Evolutionary conservation across 208 protist genomes (phyloP).

Genomic region (Herpetomonas muscarum): DNA sequence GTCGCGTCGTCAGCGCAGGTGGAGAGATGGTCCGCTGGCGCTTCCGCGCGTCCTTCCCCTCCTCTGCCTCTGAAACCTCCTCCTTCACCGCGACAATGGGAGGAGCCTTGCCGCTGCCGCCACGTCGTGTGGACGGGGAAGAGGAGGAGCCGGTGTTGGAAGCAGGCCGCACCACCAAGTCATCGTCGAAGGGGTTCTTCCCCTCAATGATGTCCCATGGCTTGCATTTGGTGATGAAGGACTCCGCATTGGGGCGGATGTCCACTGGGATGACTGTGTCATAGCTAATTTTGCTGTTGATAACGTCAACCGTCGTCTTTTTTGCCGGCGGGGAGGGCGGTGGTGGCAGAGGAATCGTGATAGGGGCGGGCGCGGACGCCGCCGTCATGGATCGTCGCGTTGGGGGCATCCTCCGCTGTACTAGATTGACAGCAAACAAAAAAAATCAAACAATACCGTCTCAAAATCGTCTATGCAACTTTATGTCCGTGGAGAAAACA

Average conservation of each 20-base stretch:
- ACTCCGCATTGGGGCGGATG: conserved; percentile 26
- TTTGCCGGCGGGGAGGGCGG: conserved; percentile 11
- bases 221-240: conserved; percentile 43
- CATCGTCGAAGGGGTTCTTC: conserved; percentile 37
- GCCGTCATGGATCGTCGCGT: no score
- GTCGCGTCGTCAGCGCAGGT: not conserved
- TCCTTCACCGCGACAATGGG: not conserved
- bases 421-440: no score
- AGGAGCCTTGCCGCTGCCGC: no score
- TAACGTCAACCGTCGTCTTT: conserved; percentile 43
- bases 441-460: no score
- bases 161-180: not conserved
- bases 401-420: no score
- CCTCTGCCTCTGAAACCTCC: not conserved
- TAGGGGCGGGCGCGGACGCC: no score
- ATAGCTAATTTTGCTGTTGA: conserved; percentile 43
- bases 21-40: not conserved
- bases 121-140: not conserved
- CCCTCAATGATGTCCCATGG: conserved; percentile 68
- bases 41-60: not conserved
- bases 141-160: not conserved
- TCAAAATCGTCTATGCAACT: not conserved
- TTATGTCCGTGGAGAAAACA: conserved; percentile 5
- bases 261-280: conserved; percentile 57
- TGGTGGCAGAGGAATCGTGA: not conserved